phyloP scores from a whole-genome alignment of 1,284 basidiomycete species.

The Sanghuangporus weigelae region DNA sequence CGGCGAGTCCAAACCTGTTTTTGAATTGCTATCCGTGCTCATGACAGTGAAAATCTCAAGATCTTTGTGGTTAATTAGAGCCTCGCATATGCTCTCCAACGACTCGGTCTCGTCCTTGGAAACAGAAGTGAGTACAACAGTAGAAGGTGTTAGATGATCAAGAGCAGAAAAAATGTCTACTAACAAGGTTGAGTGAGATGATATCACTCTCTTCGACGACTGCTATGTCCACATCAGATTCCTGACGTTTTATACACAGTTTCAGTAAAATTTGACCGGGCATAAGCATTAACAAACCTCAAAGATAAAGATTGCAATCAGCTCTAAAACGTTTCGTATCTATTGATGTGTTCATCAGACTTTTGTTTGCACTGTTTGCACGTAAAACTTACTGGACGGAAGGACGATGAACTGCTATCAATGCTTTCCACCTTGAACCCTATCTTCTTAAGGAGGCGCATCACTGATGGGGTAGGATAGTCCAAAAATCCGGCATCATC shows the following conservation, averaged over 20 bases:
- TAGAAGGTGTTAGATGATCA: neutral
- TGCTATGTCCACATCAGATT: neutral
- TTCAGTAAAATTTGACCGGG: neutral
- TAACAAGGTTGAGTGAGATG: neutral
- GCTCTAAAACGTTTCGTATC: neutral
- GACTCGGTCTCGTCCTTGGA: neutral
- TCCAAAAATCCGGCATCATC: neutral
- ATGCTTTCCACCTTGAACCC: neutral
- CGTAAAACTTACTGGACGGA: neutral
- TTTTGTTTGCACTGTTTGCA: neutral
- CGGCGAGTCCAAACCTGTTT: no score
- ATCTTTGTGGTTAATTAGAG: neutral
- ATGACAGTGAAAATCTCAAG: no score
- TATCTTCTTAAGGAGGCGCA: neutral
- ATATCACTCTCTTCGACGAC: neutral
- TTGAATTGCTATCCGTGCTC: no score
- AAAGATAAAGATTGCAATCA: neutral
- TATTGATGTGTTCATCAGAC: neutral
- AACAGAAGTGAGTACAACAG: neutral
- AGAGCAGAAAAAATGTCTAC: neutral
- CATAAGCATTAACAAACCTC: neutral
- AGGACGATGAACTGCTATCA: neutral
- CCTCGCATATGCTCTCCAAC: neutral
- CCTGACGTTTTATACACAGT: neutral
- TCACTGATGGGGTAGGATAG: neutral